Evolutionary conservation across 176 grass and related monocot genomes (phyloP).

Genomic region (Areca catechu): DNA sequence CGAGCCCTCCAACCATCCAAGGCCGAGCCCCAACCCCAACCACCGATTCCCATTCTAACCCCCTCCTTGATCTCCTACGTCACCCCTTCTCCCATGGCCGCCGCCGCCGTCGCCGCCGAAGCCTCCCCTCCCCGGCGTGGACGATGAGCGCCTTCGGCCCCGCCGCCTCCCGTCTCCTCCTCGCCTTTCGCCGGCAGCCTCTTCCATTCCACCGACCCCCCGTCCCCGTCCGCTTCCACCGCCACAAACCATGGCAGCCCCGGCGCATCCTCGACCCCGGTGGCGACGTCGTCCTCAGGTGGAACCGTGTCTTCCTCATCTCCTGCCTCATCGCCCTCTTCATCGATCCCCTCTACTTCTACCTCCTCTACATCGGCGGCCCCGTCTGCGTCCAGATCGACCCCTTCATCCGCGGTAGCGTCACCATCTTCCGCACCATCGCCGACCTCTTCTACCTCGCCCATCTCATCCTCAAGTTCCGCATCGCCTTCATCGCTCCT

Average conservation of each 20-base stretch:
- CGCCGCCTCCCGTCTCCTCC: not conserved
- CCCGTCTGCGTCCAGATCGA: slow-evolving; percentile 54
- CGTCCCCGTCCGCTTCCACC: not conserved
- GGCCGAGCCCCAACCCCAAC: not conserved
- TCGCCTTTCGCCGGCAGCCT: not conserved
- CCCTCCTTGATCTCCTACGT: not conserved
- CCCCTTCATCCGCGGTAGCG: slow-evolving; percentile 33
- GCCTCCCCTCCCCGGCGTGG: not conserved
- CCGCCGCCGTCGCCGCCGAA: not conserved
- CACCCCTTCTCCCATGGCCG: not conserved
- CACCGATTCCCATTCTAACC: not conserved
- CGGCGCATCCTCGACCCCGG: slow-evolving; percentile 88
- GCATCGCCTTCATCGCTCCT: slow-evolving; percentile 76
- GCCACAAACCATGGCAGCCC: slow-evolving; percentile 45
- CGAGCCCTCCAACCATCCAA: not conserved
- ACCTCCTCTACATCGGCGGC: slow-evolving; percentile 51
- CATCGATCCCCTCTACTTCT: slow-evolving; percentile 92
- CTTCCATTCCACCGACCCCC: not conserved
- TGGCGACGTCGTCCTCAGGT: slow-evolving; percentile 56
- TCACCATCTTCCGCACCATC: slow-evolving; percentile 58
- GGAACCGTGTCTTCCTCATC: slow-evolving; percentile 82
- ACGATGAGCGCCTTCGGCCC: slow-evolving; percentile 7
- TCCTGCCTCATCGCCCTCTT: slow-evolving; percentile 69
- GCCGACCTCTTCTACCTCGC: slow-evolving; percentile 80
- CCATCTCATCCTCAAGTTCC: slow-evolving; percentile 87